Evolutionary conservation across 1,139 yeast species (phyloP).

Genomic region (Debaryomyces udenii): DNA sequence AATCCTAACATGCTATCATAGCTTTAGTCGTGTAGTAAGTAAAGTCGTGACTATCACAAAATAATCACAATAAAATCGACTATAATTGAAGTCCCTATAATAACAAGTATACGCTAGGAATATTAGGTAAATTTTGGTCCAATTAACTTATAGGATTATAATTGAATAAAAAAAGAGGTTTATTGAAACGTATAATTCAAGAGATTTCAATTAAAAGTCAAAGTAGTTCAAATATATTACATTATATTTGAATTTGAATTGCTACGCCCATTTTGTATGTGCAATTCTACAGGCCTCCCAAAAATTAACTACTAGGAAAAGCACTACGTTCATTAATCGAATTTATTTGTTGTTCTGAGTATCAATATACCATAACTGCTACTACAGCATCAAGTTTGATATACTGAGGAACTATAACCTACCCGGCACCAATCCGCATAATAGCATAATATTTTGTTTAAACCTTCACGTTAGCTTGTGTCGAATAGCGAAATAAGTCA

Average conservation of each 20-base stretch:
- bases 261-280: constrained; percentile 6
- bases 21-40: constrained; percentile 9
- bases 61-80: constrained; percentile 8
- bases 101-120: constrained; percentile 6
- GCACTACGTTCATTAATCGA: constrained; percentile 1
- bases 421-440: constrained; percentile 4
- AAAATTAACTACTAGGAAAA: constrained; percentile 1
- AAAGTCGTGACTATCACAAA: constrained; percentile 9
- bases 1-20: not conserved
- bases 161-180: constrained; percentile 3
- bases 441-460: constrained; percentile 2
- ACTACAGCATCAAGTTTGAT: not conserved
- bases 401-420: not conserved
- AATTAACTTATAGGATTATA: constrained; percentile 1
- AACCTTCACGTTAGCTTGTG: not conserved
- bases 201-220: not conserved
- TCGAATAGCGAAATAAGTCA: not conserved
- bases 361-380: not conserved
- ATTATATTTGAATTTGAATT: constrained; percentile 5
- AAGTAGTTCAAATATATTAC: not conserved
- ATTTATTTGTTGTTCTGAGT: not conserved
- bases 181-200: constrained; percentile 1
- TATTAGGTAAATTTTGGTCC: constrained; percentile 2
- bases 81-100: constrained; percentile 6
- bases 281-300: constrained; percentile 1